A percentile compares a stretch with the other conserved stretches of the same genome.
These are phyloP conservation scores for Asterionellopsis glacialis DNA, from an alignment of 108 stramenopile species.

Conservation along the genomic window DNA sequence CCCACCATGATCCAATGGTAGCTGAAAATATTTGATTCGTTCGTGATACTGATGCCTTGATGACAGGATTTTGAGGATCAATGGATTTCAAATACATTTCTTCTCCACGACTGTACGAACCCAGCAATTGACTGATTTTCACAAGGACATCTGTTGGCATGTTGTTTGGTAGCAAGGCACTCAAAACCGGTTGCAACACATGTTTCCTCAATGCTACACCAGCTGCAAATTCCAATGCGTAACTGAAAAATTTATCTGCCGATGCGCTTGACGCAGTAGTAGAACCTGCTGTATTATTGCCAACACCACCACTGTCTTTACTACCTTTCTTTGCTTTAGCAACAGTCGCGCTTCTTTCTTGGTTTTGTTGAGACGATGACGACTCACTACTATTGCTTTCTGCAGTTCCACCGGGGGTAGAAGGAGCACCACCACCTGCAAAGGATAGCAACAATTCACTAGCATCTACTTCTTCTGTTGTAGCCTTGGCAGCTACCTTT, in stretches of 20 bases:
- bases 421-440: too few relatives aligned
- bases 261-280: too few relatives aligned
- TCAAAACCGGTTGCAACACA: neutral
- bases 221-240: slow-evolving; percentile 5
- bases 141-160: neutral
- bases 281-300: too few relatives aligned
- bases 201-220: neutral
- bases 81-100: neutral
- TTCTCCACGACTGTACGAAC: neutral
- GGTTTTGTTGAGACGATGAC: too few relatives aligned
- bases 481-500: too few relatives aligned
- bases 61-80: neutral
- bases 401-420: too few relatives aligned
- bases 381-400: too few relatives aligned
- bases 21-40: neutral
- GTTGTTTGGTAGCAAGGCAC: neutral
- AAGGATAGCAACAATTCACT: too few relatives aligned
- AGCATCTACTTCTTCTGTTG: too few relatives aligned
- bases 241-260: neutral
- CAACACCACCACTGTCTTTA: too few relatives aligned
- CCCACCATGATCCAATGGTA: neutral
- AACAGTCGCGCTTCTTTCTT: too few relatives aligned
- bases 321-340: too few relatives aligned
- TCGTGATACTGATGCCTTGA: neutral
- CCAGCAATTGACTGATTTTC: neutral